Percentiles rank a stretch among this genome's conserved stretches.
phyloP scores from a whole-genome alignment of 768 basidiomycete genomes.

The Harrya chromipes region DNA sequence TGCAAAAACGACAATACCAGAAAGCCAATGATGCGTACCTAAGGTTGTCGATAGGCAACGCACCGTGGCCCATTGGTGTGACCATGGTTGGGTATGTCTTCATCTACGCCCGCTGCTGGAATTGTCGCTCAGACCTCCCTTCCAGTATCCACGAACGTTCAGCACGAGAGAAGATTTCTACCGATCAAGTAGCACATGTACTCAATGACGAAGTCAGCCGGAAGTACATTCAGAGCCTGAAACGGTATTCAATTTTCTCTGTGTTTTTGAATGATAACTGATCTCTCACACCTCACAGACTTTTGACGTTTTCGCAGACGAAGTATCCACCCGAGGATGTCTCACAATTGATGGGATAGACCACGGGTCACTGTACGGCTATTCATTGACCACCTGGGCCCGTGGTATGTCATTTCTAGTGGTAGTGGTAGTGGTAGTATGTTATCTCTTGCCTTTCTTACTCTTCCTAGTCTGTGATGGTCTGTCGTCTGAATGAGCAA shows the following conservation, averaged over 20 bases:
- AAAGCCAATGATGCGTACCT: conserved; percentile 96
- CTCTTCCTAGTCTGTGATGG: conserved; percentile 33
- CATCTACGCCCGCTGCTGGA: background rate
- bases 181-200: conserved; percentile 96
- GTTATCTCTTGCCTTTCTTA: conserved; percentile 28
- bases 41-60: conserved; percentile 95
- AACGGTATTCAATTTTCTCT: conserved; percentile 56
- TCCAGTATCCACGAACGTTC: conserved; percentile 93
- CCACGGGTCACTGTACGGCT: background rate
- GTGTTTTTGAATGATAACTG: background rate
- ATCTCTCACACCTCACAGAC: conserved; percentile 48
- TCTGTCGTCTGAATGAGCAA: conserved; percentile 37
- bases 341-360: conserved; percentile 86
- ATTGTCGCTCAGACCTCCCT: background rate
- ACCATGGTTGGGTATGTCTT: conserved; percentile 92
- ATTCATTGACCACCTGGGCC: background rate
- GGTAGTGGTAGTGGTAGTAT: conserved; percentile 1
- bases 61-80: conserved; percentile 99
- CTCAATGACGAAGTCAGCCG: conserved; percentile 98
- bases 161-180: conserved; percentile 96
- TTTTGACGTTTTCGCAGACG: conserved; percentile 94
- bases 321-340: conserved; percentile 93
- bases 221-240: conserved; percentile 97
- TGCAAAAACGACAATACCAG: conserved; percentile 96
- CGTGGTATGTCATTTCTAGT: conserved; percentile 9